Percentiles rank a stretch among this genome's conserved stretches.
These are phyloP conservation scores for Diaporthe nobilis DNA, from an alignment of 2,329 filamentous ascomycete species.

Conservation along the genomic window DNA sequence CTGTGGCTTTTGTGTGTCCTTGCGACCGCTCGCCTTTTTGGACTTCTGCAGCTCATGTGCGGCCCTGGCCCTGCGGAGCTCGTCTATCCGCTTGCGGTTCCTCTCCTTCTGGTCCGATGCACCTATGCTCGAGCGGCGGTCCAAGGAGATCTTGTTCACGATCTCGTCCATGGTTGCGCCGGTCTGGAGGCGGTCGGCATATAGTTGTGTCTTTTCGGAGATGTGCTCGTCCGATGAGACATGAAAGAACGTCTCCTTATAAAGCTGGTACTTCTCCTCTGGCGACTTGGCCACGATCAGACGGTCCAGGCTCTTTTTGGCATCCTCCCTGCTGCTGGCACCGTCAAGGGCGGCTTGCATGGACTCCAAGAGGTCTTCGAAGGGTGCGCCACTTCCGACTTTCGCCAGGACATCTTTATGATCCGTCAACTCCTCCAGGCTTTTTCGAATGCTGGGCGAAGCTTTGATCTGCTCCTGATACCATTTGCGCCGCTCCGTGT, in stretches of 20 bases:
- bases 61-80: slow-evolving; percentile 46
- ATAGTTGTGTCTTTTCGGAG: slow-evolving; percentile 45
- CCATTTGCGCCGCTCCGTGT: slow-evolving; percentile 67
- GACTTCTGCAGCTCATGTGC: slow-evolving; percentile 48
- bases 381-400: slow-evolving; percentile 39
- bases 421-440: slow-evolving; percentile 44
- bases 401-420: slow-evolving; percentile 39
- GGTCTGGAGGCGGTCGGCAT: slow-evolving; percentile 46
- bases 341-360: slow-evolving; percentile 41
- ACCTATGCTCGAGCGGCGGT: slow-evolving; percentile 44
- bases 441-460: slow-evolving; percentile 43
- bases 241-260: slow-evolving; percentile 46
- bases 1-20: slow-evolving; percentile 36
- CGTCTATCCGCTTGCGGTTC: slow-evolving; percentile 48
- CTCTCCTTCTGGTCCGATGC: slow-evolving; percentile 47
- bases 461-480: slow-evolving; percentile 55
- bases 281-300: slow-evolving; percentile 42
- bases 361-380: slow-evolving; percentile 42
- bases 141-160: slow-evolving; percentile 45
- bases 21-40: slow-evolving; percentile 43
- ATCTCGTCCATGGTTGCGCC: slow-evolving; percentile 47
- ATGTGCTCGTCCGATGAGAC: slow-evolving; percentile 42
- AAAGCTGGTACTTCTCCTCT: slow-evolving; percentile 41
- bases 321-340: slow-evolving; percentile 14
- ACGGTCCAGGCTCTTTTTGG: slow-evolving; percentile 36